phyloP scores from a whole-genome alignment of 768 basidiomycete genomes.

The Steccherinum ochraceum region DNA sequence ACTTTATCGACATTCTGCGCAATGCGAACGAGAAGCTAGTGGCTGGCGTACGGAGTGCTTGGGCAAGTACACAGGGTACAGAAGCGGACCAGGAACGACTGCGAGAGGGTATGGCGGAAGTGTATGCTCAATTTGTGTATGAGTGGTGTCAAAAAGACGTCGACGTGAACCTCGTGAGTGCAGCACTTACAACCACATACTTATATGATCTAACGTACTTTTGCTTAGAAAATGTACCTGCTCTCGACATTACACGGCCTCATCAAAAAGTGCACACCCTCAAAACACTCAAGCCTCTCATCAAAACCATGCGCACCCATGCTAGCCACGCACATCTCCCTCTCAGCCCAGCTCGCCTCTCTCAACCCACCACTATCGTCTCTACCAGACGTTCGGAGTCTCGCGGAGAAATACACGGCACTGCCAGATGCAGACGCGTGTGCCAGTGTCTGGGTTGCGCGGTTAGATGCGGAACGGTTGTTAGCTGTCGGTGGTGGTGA shows the following conservation, averaged over 20 bases:
- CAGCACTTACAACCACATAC: neutral
- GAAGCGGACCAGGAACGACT: conserved; percentile 10
- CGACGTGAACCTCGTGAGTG: conserved; percentile 25
- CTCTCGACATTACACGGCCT: conserved; percentile 21
- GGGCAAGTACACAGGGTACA: neutral
- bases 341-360: conserved; percentile 21
- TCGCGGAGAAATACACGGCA: conserved; percentile 39
- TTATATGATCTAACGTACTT: neutral
- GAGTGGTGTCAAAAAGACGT: conserved; percentile 36
- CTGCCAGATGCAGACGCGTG: conserved; percentile 23
- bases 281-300: conserved; percentile 5
- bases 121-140: conserved; percentile 40
- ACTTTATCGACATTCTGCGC: conserved; percentile 51
- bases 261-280: conserved; percentile 8
- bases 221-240: conserved; percentile 21
- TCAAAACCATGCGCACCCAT: conserved; percentile 18
- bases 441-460: conserved; percentile 46
- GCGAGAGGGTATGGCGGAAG: conserved; percentile 24
- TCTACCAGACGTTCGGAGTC: conserved; percentile 28
- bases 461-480: conserved; percentile 38
- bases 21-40: conserved; percentile 44
- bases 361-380: conserved; percentile 16
- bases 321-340: conserved; percentile 29
- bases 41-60: conserved; percentile 18
- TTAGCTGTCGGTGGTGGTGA: conserved; percentile 18